These are phyloP conservation scores for Hyaloscypha variabilis DNA, from an alignment of 495 filamentous ascomycete species.

Conservation along the genomic window DNA sequence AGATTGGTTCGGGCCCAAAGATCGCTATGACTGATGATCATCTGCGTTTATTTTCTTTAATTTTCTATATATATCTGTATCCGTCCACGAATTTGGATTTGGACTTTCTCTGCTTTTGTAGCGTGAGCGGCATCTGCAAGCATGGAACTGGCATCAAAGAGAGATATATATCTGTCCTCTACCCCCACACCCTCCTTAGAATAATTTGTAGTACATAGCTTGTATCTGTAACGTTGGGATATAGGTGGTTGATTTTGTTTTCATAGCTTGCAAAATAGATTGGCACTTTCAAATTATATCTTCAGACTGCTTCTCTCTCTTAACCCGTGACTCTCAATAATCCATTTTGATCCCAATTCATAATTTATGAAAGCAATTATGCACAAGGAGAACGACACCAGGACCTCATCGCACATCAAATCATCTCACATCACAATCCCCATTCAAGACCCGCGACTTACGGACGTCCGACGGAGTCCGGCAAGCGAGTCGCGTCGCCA, in stretches of 20 bases:
- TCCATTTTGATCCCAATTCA: neutral
- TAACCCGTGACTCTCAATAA: neutral
- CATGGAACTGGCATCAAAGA: neutral
- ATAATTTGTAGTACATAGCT: neutral
- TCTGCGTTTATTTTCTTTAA: neutral
- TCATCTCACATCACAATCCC: too few species aligned
- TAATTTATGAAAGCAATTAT: neutral
- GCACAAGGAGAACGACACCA: too few species aligned
- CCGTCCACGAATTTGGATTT: neutral
- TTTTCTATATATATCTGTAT: neutral
- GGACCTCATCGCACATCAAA: too few species aligned
- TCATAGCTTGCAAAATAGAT: neutral
- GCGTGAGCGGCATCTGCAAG: neutral
- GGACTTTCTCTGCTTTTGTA: neutral
- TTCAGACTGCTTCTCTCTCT: neutral
- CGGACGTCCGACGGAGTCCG: constrained; percentile 1
- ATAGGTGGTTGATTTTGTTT: too few species aligned
- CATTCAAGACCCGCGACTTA: neutral
- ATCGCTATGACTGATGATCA: neutral
- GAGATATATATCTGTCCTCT: too few species aligned
- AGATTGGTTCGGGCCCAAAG: neutral
- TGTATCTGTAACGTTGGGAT: neutral
- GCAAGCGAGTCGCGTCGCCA: neutral
- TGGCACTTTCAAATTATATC: neutral
- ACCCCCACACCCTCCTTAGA: neutral